A percentile compares a stretch with the other conserved stretches of the same genome.
These are phyloP conservation scores for Apiospora marii DNA, from an alignment of 2,329 filamentous ascomycete genomes.

Conservation along the genomic window DNA sequence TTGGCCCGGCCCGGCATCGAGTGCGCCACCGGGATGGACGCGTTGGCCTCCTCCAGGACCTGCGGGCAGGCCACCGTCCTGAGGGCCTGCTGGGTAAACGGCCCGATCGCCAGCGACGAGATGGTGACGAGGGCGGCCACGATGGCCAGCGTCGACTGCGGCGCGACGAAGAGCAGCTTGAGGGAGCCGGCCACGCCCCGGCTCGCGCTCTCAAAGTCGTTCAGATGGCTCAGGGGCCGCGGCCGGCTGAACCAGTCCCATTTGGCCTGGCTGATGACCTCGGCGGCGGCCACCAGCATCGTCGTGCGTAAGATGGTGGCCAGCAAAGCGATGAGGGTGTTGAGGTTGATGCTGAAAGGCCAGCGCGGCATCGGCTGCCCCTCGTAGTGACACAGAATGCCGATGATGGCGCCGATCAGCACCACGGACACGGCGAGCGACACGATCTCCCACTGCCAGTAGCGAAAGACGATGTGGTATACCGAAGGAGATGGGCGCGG, in stretches of 20 bases:
- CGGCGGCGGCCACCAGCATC: slow-evolving; percentile 39
- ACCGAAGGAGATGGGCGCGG: background rate
- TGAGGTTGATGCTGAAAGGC: slow-evolving; percentile 35
- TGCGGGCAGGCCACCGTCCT: slow-evolving; percentile 34
- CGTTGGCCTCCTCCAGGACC: slow-evolving; percentile 27
- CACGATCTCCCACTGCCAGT: slow-evolving; percentile 31
- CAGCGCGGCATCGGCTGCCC: slow-evolving; percentile 30
- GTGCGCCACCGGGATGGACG: slow-evolving; percentile 31
- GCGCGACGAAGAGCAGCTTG: slow-evolving; percentile 35
- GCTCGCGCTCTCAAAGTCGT: slow-evolving; percentile 43
- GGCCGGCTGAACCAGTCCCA: slow-evolving; percentile 43
- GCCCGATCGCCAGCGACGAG: slow-evolving; percentile 39
- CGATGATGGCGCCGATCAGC: slow-evolving; percentile 30
- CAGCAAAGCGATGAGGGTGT: slow-evolving; percentile 33
- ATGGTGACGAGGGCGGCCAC: slow-evolving; percentile 33
- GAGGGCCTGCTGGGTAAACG: slow-evolving; percentile 43
- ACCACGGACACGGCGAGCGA: slow-evolving; percentile 28
- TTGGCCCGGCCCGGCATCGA: slow-evolving; percentile 27
- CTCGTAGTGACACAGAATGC: slow-evolving; percentile 28
- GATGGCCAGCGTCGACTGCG: slow-evolving; percentile 23
- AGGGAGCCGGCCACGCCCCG: slow-evolving; percentile 39
- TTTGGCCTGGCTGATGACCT: slow-evolving; percentile 43
- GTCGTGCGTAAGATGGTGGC: slow-evolving; percentile 35
- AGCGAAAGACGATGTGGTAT: slow-evolving; percentile 29
- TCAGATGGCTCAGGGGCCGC: slow-evolving; percentile 39